Conservation (phyloP, 129 eudicot genomes). For the Artemisia annua region DNA sequence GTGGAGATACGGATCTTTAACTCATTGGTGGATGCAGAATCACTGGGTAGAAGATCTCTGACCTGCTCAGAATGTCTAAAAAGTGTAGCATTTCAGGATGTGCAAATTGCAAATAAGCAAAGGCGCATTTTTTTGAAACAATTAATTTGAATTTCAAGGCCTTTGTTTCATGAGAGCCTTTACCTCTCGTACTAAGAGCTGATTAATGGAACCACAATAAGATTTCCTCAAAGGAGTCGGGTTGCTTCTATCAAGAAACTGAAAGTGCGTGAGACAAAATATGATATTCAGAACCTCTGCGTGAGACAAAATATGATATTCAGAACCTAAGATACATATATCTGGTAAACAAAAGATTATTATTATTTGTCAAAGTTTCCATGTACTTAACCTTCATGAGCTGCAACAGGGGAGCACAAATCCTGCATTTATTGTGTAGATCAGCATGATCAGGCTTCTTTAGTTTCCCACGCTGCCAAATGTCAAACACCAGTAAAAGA, state of each 20-base stretch:
- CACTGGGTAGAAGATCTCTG: too few relatives aligned
- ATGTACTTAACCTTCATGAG: constrained; percentile 68
- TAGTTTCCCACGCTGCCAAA: constrained; percentile 75
- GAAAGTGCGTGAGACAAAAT: background rate
- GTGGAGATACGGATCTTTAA: too few relatives aligned
- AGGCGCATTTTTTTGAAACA: background rate
- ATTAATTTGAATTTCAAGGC: background rate
- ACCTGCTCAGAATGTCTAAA: too few relatives aligned
- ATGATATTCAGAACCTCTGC: background rate
- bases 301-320: constrained; percentile 4
- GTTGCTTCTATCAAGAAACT: too few relatives aligned
- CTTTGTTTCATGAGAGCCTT: constrained; percentile 25
- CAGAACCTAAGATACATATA: background rate
- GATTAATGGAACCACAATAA: constrained; percentile 72
- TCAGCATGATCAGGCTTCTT: constrained; percentile 88
- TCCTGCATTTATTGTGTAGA: constrained; percentile 73
- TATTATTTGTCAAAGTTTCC: background rate
- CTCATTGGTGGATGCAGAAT: too few relatives aligned
- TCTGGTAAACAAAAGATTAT: constrained; percentile 4
- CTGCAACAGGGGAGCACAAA: constrained; percentile 73
- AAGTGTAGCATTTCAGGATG: too few relatives aligned
- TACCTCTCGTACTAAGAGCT: constrained; percentile 77
- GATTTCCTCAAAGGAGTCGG: constrained; percentile 60
- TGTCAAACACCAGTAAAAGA: constrained; percentile 19
- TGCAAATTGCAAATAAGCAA: too few relatives aligned